phyloP scores from a whole-genome alignment of 192 early-diverging fungal species.

The Helicostylum pulchrum region DNA sequence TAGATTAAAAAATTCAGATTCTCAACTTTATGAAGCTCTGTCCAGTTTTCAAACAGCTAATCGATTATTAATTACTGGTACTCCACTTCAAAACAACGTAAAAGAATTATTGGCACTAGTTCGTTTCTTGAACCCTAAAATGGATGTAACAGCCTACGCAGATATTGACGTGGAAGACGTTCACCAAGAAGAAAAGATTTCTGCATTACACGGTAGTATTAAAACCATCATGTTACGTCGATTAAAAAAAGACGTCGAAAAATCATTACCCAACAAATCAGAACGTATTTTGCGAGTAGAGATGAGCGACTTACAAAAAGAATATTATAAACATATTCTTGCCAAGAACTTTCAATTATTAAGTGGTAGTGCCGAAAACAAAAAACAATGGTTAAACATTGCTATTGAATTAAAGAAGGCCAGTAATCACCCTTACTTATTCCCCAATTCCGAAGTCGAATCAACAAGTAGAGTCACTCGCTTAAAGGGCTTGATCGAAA shows the following conservation, averaged over 20 bases:
- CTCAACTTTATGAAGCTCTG: conserved; percentile 91
- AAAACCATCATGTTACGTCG: conserved; percentile 92
- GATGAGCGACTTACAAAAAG: conserved; percentile 82
- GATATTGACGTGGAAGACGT: conserved; percentile 72
- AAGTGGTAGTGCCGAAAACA: conserved; percentile 50
- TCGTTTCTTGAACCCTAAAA: conserved; percentile 91
- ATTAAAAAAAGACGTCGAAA: conserved; percentile 98
- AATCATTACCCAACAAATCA: conserved; percentile 91
- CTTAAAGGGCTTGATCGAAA: conserved; percentile 77
- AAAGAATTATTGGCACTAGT: conserved; percentile 90
- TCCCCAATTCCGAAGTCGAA: conserved; percentile 71
- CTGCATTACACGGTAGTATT: conserved; percentile 76
- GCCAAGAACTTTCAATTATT: conserved; percentile 90
- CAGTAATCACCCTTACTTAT: conserved; percentile 93
- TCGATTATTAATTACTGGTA: conserved; percentile 94
- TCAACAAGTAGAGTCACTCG: conserved; percentile 65
- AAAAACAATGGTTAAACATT: conserved; percentile 88
- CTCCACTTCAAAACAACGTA: conserved; percentile 97
- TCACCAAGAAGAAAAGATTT: conserved; percentile 80
- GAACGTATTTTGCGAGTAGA: conserved; percentile 96
- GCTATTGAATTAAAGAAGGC: conserved; percentile 97
- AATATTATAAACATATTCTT: conserved; percentile 94
- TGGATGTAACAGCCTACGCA: conserved; percentile 75
- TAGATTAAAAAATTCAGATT: conserved; percentile 92
- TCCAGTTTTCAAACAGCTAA: conserved; percentile 84